Evolutionary conservation across 2,329 filamentous ascomycete species (phyloP), one percentile per base, ranked within the genome.

Genomic region (Exophiala oligosperma): DNA sequence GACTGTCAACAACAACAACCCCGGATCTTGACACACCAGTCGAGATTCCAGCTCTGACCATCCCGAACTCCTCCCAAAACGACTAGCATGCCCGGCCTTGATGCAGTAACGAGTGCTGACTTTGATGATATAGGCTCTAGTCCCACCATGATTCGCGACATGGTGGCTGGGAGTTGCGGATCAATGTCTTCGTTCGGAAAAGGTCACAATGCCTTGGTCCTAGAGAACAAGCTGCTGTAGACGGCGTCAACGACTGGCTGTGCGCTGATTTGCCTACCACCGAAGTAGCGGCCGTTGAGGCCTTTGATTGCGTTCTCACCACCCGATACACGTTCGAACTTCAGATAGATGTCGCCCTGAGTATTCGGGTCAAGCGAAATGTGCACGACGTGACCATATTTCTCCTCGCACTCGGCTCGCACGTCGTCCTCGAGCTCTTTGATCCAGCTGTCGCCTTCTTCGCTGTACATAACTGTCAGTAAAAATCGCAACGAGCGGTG

Each of bases 251-350:
- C 93, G 78, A 99, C 91, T 74, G 92, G 94, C 65, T 92, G 89
- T 69, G 93, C 94, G 73, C 90, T 93, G 75, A 99, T 96, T 81
- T 91, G 91, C 71, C 88, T 86, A 70, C 91, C 91, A 72, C 91
- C 94, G 76, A 99, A 99, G 76, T 90, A 96, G 72, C 94, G 88
- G 71, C 94, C 94, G 76, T 99, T 97, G 63, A 99, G 85, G 71
- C 94, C 94, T 75, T 96, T 95, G 78, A 97, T 95, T 69, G 94
- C 94, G 73, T 97, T 97, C 77, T 97, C 91, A 73, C 93, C 93
- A 68, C 93, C 93, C 74, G 92, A 86, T 63, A 97, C 90, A 71
- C 91, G 89, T 77, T 96, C 92, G 79, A 99, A 99, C 76, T 99
- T 99, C 74, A 99, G 87, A 76, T 96, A 99, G 69, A 99, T 93